A percentile compares a stretch with the other conserved stretches of the same genome.
phyloP scores from a whole-genome alignment of 495 filamentous ascomycete species.

The Trichoderma orchidacearum region DNA sequence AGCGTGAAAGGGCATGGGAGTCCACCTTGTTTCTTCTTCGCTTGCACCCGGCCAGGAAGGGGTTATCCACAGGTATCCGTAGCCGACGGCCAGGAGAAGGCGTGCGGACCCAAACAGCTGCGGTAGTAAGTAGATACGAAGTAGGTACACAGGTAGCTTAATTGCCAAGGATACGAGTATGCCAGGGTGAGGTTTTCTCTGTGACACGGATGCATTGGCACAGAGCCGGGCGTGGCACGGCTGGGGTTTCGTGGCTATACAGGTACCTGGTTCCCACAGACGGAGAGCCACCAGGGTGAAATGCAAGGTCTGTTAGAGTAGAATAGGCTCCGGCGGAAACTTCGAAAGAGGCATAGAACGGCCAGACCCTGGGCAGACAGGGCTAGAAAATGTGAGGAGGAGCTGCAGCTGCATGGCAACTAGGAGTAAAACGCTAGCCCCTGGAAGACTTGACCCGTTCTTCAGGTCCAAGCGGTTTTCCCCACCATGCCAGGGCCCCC shows the following conservation, averaged over 20 bases:
- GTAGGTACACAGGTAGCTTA: too few relatives aligned
- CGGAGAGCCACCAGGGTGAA: too few relatives aligned
- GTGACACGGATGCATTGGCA: neutral
- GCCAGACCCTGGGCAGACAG: neutral
- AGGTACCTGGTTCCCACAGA: neutral
- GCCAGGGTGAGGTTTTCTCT: neutral
- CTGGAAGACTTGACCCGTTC: neutral
- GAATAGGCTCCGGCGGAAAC: neutral
- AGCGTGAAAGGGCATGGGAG: neutral
- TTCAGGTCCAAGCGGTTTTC: neutral
- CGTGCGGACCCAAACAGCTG: neutral
- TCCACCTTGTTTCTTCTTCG: neutral
- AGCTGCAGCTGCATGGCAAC: neutral
- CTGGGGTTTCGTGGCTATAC: neutral
- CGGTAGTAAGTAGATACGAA: too few relatives aligned
- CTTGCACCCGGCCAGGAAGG: neutral
- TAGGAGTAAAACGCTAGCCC: neutral
- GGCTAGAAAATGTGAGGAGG: neutral
- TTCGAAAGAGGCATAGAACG: neutral
- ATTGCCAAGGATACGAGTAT: neutral
- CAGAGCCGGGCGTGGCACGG: too few relatives aligned
- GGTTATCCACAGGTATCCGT: neutral
- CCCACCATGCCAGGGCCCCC: neutral
- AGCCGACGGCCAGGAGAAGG: neutral
- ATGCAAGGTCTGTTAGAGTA: neutral